Percentiles rank a stretch among this genome's conserved stretches.
These are phyloP conservation scores for Cladorrhinum sp. DNA, from an alignment of 2,329 filamentous ascomycete species.

Conservation along the genomic window DNA sequence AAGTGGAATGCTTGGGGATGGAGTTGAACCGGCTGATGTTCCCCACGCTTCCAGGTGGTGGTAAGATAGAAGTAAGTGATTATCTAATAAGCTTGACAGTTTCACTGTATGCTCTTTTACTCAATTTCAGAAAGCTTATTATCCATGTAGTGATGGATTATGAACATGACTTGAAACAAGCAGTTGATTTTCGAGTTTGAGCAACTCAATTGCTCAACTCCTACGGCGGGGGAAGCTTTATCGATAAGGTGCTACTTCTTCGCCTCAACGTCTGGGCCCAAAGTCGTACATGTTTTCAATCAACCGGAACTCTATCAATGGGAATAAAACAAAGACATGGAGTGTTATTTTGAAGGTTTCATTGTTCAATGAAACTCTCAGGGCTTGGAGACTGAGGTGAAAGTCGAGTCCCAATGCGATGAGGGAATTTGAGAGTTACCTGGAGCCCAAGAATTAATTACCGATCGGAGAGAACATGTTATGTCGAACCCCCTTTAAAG, in stretches of 20 bases:
- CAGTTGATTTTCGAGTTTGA: background rate
- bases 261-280: background rate
- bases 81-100: background rate
- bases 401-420: background rate
- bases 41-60: background rate
- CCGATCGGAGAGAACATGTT: too few relatives aligned
- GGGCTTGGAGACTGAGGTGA: too few relatives aligned
- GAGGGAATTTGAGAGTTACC: background rate
- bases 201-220: background rate
- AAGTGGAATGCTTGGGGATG: background rate
- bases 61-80: background rate
- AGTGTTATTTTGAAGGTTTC: background rate
- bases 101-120: background rate
- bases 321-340: background rate
- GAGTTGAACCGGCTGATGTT: background rate
- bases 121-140: background rate
- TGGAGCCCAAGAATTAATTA: too few relatives aligned
- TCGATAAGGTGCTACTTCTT: background rate
- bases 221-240: background rate
- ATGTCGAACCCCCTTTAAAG: too few relatives aligned
- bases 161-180: background rate
- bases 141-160: background rate
- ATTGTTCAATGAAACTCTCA: background rate
- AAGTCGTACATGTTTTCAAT: background rate
- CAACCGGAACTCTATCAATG: background rate